Evolutionary conservation across 768 basidiomycete genomes (phyloP).

Genomic region (Sporobolomyces roseus): DNA sequence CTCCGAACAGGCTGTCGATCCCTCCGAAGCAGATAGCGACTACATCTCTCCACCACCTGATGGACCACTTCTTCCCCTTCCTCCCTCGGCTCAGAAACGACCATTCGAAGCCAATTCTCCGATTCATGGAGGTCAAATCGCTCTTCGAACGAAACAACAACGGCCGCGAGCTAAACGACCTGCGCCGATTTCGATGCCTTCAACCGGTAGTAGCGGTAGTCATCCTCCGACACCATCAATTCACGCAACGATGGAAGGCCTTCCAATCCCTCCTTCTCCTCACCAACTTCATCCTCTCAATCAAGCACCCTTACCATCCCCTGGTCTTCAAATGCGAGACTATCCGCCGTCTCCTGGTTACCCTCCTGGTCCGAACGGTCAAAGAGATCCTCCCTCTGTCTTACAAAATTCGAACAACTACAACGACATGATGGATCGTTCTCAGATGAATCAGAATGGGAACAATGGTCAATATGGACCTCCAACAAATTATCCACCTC

Average conservation of each 20-base stretch:
- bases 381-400: conserved; percentile 11
- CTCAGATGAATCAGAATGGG: not conserved
- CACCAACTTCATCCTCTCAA: conserved; percentile 12
- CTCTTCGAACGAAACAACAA: conserved; percentile 36
- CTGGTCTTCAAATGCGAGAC: conserved; percentile 8
- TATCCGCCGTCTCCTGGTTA: conserved; percentile 26
- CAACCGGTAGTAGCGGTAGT: not conserved
- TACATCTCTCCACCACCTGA: conserved; percentile 42
- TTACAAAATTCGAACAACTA: conserved; percentile 26
- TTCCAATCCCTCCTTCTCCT: conserved; percentile 17
- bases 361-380: not conserved
- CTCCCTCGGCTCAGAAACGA: conserved; percentile 35
- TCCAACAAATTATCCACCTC: conserved; percentile 11
- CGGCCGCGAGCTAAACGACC: conserved; percentile 32
- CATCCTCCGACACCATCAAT: conserved; percentile 30
- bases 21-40: conserved; percentile 19
- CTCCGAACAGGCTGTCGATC: conserved; percentile 24
- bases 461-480: conserved; percentile 10
- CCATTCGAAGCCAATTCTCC: conserved; percentile 39
- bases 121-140: conserved; percentile 40
- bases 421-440: conserved; percentile 32
- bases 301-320: conserved; percentile 4
- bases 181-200: conserved; percentile 15
- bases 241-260: conserved; percentile 28
- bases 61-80: conserved; percentile 35